Conservation (phyloP, 1,284 basidiomycete genomes). For the Meira nashicola region DNA sequence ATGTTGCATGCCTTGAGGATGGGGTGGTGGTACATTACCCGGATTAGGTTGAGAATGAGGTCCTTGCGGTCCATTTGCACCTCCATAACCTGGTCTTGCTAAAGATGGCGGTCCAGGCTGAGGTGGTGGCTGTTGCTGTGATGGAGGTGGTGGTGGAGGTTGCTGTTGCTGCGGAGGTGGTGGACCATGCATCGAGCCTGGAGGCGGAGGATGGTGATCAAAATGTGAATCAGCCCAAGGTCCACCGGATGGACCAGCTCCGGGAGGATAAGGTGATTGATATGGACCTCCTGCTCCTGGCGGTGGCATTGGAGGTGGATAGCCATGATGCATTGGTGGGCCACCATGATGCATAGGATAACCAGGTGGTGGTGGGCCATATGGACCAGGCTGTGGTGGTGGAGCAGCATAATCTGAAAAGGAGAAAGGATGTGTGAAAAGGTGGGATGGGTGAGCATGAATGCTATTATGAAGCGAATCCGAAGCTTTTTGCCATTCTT, state of each 20-base stretch:
- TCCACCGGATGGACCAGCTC: background rate
- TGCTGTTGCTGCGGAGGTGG: background rate
- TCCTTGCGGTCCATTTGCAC: background rate
- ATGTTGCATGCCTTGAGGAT: slow-evolving; percentile 2
- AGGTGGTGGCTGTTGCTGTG: background rate
- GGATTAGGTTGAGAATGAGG: background rate
- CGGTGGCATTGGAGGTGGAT: background rate
- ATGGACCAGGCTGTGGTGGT: background rate
- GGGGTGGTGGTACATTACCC: background rate
- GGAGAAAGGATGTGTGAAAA: background rate
- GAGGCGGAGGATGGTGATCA: background rate
- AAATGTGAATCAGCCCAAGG: background rate
- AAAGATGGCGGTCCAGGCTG: slow-evolving; percentile 2
- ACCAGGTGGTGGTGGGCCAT: background rate
- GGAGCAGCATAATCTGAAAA: slow-evolving; percentile 1
- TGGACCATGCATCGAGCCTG: background rate
- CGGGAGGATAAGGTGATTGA: too few species aligned
- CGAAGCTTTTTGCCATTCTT: background rate
- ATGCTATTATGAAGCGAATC: background rate
- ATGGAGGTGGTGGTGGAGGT: background rate
- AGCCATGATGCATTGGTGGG: background rate
- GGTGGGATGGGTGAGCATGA: too few species aligned
- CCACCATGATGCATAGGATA: background rate
- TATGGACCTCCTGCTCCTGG: too few species aligned
- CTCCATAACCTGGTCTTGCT: background rate